Percentiles rank a stretch among this genome's conserved stretches.
Conservation (phyloP, 1,284 basidiomycete genomes). For the Cryptococcus sp. region DNA sequence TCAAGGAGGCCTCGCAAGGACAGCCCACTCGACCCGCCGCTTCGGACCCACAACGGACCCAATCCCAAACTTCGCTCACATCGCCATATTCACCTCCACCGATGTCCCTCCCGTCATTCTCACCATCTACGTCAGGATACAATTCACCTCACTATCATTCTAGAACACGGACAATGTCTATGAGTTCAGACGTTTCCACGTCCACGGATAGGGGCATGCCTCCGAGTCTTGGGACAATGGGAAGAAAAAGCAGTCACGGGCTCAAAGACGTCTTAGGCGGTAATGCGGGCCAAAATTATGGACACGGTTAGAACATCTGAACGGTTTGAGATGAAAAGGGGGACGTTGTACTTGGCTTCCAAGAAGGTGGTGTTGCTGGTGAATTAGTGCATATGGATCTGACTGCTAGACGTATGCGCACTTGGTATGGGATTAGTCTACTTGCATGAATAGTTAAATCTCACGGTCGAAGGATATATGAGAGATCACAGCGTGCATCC, state of each 20-base stretch:
- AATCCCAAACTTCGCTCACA: constrained; percentile 16
- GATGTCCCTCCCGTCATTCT: constrained; percentile 14
- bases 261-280: constrained; percentile 15
- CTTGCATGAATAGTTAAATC: too few species aligned
- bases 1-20: constrained; percentile 73
- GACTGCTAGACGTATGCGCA: too few species aligned
- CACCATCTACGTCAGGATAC: constrained; percentile 10
- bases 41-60: constrained; percentile 6
- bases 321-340: background rate
- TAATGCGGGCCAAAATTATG: background rate
- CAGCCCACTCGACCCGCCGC: constrained; percentile 20
- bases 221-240: constrained; percentile 7
- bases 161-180: constrained; percentile 21
- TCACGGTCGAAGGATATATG: too few species aligned
- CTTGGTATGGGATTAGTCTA: too few species aligned
- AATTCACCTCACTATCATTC: constrained; percentile 11
- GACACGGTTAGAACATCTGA: background rate
- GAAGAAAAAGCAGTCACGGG: constrained; percentile 22
- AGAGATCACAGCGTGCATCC: too few species aligned
- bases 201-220: constrained; percentile 3
- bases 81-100: constrained; percentile 6
- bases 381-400: too few species aligned
- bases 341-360: too few species aligned
- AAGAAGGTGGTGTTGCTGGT: too few species aligned
- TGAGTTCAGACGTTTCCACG: constrained; percentile 19